A percentile compares a stretch with the other conserved stretches of the same genome.
These are phyloP conservation scores for Brassica napus DNA, from an alignment of 345 rosid genomes.

Conservation along the genomic window DNA sequence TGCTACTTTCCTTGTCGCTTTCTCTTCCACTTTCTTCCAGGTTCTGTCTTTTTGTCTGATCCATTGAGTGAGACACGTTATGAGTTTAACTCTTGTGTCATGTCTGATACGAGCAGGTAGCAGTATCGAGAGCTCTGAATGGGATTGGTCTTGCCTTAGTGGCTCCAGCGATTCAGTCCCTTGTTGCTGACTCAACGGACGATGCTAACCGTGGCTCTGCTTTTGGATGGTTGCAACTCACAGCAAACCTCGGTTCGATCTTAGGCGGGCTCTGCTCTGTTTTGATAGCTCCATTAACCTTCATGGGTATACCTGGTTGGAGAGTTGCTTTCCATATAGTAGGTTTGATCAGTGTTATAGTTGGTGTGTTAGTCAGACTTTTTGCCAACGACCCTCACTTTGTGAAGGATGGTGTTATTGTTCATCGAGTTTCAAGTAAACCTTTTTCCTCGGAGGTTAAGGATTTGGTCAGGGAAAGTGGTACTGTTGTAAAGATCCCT, in stretches of 20 bases:
- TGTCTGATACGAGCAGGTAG: too few species aligned
- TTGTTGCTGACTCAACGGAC: constrained; percentile 85
- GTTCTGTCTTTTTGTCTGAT: constrained; percentile 37
- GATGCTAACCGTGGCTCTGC: constrained; percentile 75
- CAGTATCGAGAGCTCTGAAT: constrained; percentile 80
- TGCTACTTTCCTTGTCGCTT: constrained; percentile 66
- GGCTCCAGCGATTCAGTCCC: constrained; percentile 83
- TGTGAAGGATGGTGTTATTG: constrained; percentile 36
- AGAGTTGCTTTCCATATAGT: constrained; percentile 85
- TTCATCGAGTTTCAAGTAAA: constrained; percentile 44
- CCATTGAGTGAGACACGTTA: neutral
- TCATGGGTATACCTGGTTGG: constrained; percentile 90
- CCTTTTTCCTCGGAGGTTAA: constrained; percentile 62
- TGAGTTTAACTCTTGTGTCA: neutral
- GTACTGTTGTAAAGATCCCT: constrained; percentile 54
- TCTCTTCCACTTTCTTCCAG: constrained; percentile 63
- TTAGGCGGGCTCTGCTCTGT: constrained; percentile 74
- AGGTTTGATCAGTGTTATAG: constrained; percentile 65
- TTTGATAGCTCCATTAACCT: constrained; percentile 61
- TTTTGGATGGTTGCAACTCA: constrained; percentile 85
- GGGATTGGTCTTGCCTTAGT: constrained; percentile 86
- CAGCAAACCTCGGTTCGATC: constrained; percentile 74
- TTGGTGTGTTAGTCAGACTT: constrained; percentile 63
- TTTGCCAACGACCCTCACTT: constrained; percentile 78
- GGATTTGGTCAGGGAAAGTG: constrained; percentile 58